phyloP scores from a whole-genome alignment of 495 filamentous ascomycete genomes.

The Cairneyella variabilis region DNA sequence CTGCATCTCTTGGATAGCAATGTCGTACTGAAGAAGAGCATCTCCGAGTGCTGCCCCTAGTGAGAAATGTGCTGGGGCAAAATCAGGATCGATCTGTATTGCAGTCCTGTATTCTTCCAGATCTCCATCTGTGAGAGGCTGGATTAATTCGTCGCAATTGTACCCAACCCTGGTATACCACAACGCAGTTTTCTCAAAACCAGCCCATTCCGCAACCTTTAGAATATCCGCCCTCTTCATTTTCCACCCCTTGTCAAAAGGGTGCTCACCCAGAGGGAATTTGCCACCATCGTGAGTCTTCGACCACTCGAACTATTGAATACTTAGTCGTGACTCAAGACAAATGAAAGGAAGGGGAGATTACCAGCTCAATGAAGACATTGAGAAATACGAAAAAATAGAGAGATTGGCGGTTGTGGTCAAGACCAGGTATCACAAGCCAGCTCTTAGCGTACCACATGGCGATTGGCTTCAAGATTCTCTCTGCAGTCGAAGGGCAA shows the following conservation, averaged over 20 bases:
- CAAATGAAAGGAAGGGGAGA: background rate
- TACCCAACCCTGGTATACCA: conserved; percentile 1
- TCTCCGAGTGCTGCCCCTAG: background rate
- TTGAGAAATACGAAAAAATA: background rate
- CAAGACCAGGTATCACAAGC: background rate
- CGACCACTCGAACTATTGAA: background rate
- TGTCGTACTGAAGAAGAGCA: background rate
- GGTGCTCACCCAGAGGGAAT: background rate
- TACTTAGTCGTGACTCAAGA: background rate
- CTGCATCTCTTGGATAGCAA: background rate
- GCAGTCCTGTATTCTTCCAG: background rate
- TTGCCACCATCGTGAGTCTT: background rate
- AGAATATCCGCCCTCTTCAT: background rate
- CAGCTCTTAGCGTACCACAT: background rate
- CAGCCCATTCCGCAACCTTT: background rate
- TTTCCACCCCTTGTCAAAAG: background rate
- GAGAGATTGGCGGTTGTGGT: background rate
- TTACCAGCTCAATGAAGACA: background rate
- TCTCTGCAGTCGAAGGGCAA: background rate
- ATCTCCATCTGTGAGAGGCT: background rate
- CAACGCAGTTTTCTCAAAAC: conserved; percentile 1
- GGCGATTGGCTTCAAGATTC: background rate
- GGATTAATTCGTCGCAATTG: background rate
- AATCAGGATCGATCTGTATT: conserved; percentile 3
- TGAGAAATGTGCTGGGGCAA: background rate